phyloP scores from a whole-genome alignment of 2,329 filamentous ascomycete species.

The Colletotrichum eleusines region DNA sequence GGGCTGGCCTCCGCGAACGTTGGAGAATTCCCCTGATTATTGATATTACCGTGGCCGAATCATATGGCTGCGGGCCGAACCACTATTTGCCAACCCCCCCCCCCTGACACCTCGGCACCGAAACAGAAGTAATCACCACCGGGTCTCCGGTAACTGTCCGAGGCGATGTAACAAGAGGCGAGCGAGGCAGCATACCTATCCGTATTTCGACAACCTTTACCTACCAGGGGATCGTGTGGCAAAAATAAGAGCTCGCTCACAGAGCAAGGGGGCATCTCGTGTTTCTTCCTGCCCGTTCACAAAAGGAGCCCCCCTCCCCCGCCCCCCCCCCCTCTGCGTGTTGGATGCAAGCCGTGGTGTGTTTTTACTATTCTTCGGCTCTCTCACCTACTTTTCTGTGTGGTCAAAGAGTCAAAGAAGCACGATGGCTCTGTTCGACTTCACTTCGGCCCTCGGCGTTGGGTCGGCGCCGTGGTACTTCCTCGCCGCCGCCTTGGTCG shows the following conservation, averaged over 20 bases:
- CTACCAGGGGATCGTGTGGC: not conserved
- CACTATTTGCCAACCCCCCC: not conserved
- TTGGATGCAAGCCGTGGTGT: not conserved
- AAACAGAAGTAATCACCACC: not conserved
- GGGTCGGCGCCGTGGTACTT: slow-evolving; percentile 12
- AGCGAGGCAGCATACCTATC: not conserved
- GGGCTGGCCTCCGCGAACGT: not conserved
- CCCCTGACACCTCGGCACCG: not conserved
- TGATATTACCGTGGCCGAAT: not conserved
- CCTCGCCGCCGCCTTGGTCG: slow-evolving; percentile 20
- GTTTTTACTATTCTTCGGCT: not conserved
- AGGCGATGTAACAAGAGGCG: slow-evolving; percentile 15
- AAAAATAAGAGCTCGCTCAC: not conserved
- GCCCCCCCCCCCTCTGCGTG: no score
- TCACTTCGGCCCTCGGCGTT: not conserved
- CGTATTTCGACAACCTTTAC: no score
- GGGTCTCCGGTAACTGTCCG: not conserved
- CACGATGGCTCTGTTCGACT: slow-evolving; percentile 22
- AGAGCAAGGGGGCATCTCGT: not conserved
- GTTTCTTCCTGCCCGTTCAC: not conserved
- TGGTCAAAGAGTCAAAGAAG: not conserved
- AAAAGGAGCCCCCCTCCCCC: not conserved
- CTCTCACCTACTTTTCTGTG: not conserved
- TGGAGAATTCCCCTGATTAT: not conserved
- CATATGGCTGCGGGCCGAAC: not conserved